Evolutionary conservation across 345 rosid genomes (phyloP).

Genomic region (Eucalyptus coolabah): DNA sequence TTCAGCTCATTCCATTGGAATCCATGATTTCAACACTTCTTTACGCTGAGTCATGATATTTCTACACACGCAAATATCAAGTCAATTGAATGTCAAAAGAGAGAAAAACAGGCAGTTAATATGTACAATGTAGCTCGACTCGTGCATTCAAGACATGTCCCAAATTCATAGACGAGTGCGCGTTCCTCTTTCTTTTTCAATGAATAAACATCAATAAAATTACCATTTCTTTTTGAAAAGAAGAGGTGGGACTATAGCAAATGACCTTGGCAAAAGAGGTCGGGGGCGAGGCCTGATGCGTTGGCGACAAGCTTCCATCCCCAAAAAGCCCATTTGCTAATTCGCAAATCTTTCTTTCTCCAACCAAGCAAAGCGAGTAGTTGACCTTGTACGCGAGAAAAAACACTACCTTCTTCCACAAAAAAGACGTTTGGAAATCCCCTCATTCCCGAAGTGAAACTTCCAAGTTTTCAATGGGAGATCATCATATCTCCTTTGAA

Average conservation of each 20-base stretch:
- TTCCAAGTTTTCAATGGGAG: background rate
- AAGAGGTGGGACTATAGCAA: background rate
- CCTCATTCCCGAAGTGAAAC: background rate
- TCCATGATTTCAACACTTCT: too few relatives aligned
- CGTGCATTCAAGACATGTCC: background rate
- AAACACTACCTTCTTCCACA: background rate
- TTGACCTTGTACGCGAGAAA: background rate
- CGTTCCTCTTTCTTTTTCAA: background rate
- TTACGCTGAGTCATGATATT: too few relatives aligned
- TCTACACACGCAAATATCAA: rapidly evolving
- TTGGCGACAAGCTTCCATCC: background rate
- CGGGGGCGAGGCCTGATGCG: background rate
- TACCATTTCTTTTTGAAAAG: background rate
- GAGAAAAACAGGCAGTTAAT: rapidly evolving
- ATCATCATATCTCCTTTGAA: background rate
- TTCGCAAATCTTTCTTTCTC: background rate
- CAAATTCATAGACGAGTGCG: rapidly evolving
- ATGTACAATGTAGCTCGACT: background rate
- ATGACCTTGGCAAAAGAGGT: background rate
- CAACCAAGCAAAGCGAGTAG: background rate
- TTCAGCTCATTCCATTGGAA: too few relatives aligned
- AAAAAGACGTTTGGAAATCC: background rate
- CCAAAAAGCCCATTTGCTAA: background rate
- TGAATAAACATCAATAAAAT: background rate
- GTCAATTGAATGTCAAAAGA: background rate